Evolutionary conservation across 768 basidiomycete species (phyloP).

Genomic region (Chiua virens): DNA sequence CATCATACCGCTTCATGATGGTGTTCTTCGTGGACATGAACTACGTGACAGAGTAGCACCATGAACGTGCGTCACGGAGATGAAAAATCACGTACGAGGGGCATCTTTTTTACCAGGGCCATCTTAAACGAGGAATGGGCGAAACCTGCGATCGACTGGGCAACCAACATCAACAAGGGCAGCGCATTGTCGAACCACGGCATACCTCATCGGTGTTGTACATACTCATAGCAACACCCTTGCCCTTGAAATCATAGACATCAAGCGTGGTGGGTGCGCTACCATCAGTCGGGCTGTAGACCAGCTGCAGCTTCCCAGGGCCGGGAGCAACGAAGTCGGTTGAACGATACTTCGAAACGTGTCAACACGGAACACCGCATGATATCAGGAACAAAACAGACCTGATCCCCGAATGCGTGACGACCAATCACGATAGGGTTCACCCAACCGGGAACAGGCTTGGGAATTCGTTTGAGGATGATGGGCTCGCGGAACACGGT

Average conservation of each 20-base stretch:
- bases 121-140: slow-evolving; percentile 99
- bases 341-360: slow-evolving; percentile 70
- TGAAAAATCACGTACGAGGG: slow-evolving; percentile 47
- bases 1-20: slow-evolving; percentile 96
- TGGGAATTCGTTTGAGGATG: slow-evolving; percentile 85
- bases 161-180: background rate
- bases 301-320: slow-evolving; percentile 89
- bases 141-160: slow-evolving; percentile 87
- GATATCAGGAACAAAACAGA: slow-evolving; percentile 29
- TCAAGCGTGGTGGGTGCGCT: slow-evolving; percentile 64
- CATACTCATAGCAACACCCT: slow-evolving; percentile 95
- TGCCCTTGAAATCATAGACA: slow-evolving; percentile 92
- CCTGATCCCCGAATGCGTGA: slow-evolving; percentile 97
- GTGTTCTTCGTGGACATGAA: slow-evolving; percentile 99
- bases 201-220: slow-evolving; percentile 94
- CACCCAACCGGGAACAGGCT: slow-evolving; percentile 93
- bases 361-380: slow-evolving; percentile 6
- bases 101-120: slow-evolving; percentile 78
- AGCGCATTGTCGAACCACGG: background rate
- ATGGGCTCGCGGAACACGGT: slow-evolving; percentile 99
- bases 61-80: slow-evolving; percentile 5
- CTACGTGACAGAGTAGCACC: slow-evolving; percentile 31
- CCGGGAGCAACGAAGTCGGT: slow-evolving; percentile 93
- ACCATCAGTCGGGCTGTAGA: slow-evolving; percentile 83
- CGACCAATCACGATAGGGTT: slow-evolving; percentile 96